A percentile compares a stretch with the other conserved stretches of the same genome.
These are phyloP conservation scores for Fusarium albosuccineum DNA, from an alignment of 2,329 filamentous ascomycete genomes.

Conservation along the genomic window DNA sequence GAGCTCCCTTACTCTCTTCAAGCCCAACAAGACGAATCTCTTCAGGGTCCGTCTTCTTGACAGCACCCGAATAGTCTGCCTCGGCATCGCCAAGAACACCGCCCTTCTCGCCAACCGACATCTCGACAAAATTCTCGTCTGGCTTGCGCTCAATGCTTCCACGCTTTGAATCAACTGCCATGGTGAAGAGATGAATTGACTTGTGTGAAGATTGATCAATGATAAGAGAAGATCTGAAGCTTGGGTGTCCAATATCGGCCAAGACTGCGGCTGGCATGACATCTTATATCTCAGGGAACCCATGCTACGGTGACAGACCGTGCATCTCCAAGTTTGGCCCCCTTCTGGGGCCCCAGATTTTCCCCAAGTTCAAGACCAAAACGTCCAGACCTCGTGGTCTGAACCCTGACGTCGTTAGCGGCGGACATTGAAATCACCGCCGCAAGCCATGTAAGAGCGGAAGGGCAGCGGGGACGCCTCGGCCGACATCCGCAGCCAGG, in stretches of 20 bases:
- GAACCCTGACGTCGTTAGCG: conserved; percentile 12
- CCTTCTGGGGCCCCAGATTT: conserved; percentile 35
- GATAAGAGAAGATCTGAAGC: not conserved
- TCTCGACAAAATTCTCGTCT: conserved; percentile 42
- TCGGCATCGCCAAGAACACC: conserved; percentile 37
- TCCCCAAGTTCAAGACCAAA: conserved; percentile 24
- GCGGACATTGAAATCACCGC: conserved; percentile 31
- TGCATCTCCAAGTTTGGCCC: not conserved
- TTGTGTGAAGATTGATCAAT: not conserved
- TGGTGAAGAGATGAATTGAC: conserved; percentile 9
- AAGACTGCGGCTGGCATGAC: not conserved
- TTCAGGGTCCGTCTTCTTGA: conserved; percentile 49
- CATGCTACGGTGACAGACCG: not conserved
- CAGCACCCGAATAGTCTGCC: conserved; percentile 52
- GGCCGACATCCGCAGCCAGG: not conserved
- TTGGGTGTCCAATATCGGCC: not conserved
- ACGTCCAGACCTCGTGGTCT: conserved; percentile 3
- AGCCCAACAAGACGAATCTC: conserved; percentile 52
- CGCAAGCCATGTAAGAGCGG: not conserved
- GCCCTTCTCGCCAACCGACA: conserved; percentile 38
- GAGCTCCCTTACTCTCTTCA: conserved; percentile 54
- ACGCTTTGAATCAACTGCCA: conserved; percentile 32
- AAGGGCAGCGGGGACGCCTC: not conserved
- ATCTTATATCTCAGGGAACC: conserved; percentile 17
- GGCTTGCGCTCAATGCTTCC: conserved; percentile 44